phyloP scores from a whole-genome alignment of 352 stramenopile species.

The Globisporangium sylvaticum region DNA sequence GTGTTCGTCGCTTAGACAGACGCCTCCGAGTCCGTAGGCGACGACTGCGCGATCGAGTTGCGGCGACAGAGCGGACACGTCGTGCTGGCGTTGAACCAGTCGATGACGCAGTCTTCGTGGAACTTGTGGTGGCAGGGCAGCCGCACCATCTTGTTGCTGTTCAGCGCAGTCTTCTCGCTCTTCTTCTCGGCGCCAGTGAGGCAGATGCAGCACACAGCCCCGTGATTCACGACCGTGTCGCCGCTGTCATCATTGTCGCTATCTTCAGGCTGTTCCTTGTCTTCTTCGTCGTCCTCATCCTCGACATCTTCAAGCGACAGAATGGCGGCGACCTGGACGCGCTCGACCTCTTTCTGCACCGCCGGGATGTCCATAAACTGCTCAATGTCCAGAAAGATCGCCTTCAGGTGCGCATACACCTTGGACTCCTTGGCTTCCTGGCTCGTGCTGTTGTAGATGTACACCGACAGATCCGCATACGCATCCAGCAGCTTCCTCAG shows the following conservation, averaged over 20 bases:
- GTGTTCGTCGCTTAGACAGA: neutral
- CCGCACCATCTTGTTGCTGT: conserved; percentile 36
- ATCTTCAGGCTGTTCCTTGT: neutral
- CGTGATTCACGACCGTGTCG: neutral
- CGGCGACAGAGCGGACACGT: conserved; percentile 65
- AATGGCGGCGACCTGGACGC: conserved; percentile 40
- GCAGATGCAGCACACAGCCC: conserved; percentile 14
- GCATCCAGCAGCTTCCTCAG: conserved; percentile 46
- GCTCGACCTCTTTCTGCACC: conserved; percentile 48
- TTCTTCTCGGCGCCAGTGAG: neutral
- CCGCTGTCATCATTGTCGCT: conserved; percentile 17
- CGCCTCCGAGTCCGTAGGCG: neutral
- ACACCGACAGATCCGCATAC: conserved; percentile 59
- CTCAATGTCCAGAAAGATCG: conserved; percentile 34
- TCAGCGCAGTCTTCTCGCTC: conserved; percentile 15
- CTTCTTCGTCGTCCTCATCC: conserved; percentile 1
- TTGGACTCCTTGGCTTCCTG: conserved; percentile 19
- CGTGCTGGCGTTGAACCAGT: conserved; percentile 68
- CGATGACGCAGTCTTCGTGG: conserved; percentile 73
- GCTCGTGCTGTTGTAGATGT: conserved; percentile 26
- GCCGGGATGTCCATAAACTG: conserved; percentile 47
- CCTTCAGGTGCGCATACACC: conserved; percentile 14
- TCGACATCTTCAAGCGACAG: conserved; percentile 52
- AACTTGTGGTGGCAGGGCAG: conserved; percentile 65
- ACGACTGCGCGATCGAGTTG: neutral